Evolutionary conservation across 768 basidiomycete genomes (phyloP).

Genomic region (Collybiopsis luxurians): DNA sequence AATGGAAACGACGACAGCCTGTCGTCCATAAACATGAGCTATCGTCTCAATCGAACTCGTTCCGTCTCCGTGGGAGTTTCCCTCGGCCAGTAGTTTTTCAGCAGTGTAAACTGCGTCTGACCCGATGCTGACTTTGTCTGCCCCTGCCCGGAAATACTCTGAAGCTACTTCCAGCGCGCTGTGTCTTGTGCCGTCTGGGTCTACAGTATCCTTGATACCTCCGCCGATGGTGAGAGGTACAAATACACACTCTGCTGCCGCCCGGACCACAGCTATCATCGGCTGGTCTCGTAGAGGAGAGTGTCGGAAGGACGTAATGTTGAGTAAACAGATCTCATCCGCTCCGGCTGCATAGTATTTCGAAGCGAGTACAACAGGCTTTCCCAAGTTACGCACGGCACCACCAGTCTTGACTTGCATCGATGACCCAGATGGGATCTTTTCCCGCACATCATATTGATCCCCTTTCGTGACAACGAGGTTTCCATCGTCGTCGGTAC

Average conservation of each 20-base stretch:
- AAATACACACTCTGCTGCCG: constrained; percentile 85
- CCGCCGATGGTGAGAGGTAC: constrained; percentile 99
- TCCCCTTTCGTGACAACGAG: constrained; percentile 99
- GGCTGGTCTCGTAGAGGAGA: constrained; percentile 96
- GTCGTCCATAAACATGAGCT: constrained; percentile 84
- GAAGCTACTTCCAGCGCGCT: constrained; percentile 93
- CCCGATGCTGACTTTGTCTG: constrained; percentile 98
- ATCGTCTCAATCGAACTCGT: constrained; percentile 92
- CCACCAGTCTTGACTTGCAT: constrained; percentile 51
- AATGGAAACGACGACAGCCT: constrained; percentile 96
- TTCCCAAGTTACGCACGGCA: constrained; percentile 93
- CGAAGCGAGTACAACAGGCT: constrained; percentile 88
- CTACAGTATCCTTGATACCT: constrained; percentile 93
- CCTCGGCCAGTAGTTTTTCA: constrained; percentile 64
- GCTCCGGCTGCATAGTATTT: constrained; percentile 87
- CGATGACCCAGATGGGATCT: constrained; percentile 27
- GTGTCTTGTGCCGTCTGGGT: constrained; percentile 89
- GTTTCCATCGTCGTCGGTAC: constrained; percentile 93
- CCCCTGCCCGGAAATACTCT: constrained; percentile 94
- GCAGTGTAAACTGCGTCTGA: constrained; percentile 95
- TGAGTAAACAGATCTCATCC: constrained; percentile 96
- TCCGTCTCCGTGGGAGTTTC: constrained; percentile 52
- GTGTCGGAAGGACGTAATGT: constrained; percentile 98
- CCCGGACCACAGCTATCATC: constrained; percentile 93
- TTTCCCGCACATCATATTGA: constrained; percentile 97